Evolutionary conservation across 2,329 filamentous ascomycete species (phyloP).

Genomic region (Calonectria honghensis): DNA sequence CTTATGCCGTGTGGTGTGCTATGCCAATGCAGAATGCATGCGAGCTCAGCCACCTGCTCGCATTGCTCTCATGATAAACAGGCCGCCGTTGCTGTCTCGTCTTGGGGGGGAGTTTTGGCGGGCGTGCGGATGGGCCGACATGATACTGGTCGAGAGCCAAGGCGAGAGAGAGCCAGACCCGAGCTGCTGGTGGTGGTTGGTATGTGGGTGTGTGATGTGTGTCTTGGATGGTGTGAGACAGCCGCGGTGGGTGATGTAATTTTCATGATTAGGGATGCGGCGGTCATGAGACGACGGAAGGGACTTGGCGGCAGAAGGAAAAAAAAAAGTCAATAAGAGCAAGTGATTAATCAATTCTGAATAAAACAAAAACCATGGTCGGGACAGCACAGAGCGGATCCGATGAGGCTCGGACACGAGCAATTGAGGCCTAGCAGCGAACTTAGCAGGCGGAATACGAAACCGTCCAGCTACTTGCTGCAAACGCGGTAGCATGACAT

Average conservation of each 20-base stretch:
- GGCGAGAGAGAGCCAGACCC: not conserved
- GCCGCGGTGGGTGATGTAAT: conserved; percentile 25
- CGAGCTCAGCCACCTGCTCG: conserved; percentile 36
- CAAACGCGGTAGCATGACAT: conserved; percentile 38
- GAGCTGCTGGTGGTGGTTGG: conserved; percentile 14
- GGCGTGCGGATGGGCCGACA: conserved; percentile 18
- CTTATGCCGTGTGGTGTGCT: conserved; percentile 21
- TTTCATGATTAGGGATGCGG: conserved; percentile 15
- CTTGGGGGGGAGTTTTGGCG: not conserved
- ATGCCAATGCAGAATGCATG: conserved; percentile 31
- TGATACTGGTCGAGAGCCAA: not conserved
- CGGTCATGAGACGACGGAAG: conserved; percentile 10
- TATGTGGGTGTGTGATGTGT: conserved; percentile 13
- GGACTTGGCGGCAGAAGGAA: not conserved
- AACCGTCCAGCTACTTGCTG: conserved; percentile 27
- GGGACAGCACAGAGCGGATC: not conserved
- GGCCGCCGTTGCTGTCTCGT: not conserved
- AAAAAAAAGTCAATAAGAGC: conserved; percentile 2
- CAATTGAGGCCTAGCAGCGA: conserved; percentile 19
- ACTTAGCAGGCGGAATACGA: conserved; percentile 31
- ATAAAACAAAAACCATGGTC: conserved; percentile 24
- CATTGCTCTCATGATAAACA: conserved; percentile 30
- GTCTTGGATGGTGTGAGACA: conserved; percentile 24
- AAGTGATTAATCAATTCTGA: conserved; percentile 23
- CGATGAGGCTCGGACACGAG: conserved; percentile 17